Conservation (phyloP, 106 monocot genomes). For the Dendrobium officinale region DNA sequence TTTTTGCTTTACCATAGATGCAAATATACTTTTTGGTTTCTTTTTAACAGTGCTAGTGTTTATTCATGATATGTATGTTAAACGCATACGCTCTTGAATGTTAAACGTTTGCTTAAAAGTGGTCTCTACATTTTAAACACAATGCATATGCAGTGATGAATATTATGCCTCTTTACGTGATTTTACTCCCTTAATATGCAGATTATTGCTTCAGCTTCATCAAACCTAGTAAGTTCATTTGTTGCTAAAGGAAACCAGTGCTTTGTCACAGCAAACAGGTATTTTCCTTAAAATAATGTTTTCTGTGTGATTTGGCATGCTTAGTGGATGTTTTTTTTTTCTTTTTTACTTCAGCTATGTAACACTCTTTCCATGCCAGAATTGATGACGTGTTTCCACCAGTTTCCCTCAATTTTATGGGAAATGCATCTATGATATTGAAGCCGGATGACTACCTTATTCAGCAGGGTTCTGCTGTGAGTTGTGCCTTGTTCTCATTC, state of each 20-base stretch:
- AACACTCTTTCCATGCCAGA: slow-evolving; percentile 24
- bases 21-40: background rate
- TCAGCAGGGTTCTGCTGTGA: slow-evolving; percentile 70
- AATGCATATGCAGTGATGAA: background rate
- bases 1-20: background rate
- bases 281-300: background rate
- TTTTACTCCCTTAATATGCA: slow-evolving; percentile 15
- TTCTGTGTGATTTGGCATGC: background rate
- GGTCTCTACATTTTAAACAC: background rate
- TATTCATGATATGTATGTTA: background rate
- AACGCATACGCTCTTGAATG: background rate
- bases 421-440: slow-evolving; percentile 53
- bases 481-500: slow-evolving; percentile 11
- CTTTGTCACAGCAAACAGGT: slow-evolving; percentile 72
- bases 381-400: slow-evolving; percentile 63
- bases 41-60: background rate
- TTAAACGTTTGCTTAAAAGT: background rate
- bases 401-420: slow-evolving; percentile 66
- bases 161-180: background rate
- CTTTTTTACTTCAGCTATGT: background rate
- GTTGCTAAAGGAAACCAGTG: slow-evolving; percentile 62
- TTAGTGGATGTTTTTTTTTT: background rate
- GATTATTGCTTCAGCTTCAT: slow-evolving; percentile 50
- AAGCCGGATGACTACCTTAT: slow-evolving; percentile 88
- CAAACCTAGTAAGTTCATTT: slow-evolving; percentile 30